A percentile compares a stretch with the other conserved stretches of the same genome.
Conservation (phyloP, 2,329 filamentous ascomycete species). For the Colletotrichum melonis region DNA sequence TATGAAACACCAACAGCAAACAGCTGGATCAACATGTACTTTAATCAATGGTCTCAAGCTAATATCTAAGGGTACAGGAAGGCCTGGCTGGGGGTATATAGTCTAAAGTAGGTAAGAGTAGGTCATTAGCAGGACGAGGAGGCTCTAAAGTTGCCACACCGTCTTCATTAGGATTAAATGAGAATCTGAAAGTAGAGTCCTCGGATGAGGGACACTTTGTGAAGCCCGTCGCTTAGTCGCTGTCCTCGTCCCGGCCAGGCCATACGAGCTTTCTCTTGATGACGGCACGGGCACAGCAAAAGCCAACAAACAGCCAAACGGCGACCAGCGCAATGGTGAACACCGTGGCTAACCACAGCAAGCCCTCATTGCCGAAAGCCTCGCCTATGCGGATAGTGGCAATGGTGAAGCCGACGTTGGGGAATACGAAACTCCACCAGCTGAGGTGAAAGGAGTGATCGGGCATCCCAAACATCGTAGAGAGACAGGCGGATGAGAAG, state of each 20-base stretch:
- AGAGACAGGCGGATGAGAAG: slow-evolving; percentile 61
- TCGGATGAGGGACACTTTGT: too few relatives aligned
- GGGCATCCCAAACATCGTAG: slow-evolving; percentile 51
- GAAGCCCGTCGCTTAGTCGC: background rate
- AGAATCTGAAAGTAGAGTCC: accelerated
- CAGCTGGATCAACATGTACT: background rate
- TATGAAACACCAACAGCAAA: background rate
- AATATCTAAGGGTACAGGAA: background rate
- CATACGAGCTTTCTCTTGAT: slow-evolving; percentile 58
- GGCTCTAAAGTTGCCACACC: background rate
- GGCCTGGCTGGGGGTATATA: background rate
- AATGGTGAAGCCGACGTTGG: slow-evolving; percentile 66
- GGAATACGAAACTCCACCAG: slow-evolving; percentile 74
- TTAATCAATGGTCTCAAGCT: background rate
- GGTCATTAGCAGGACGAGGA: background rate
- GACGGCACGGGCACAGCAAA: slow-evolving; percentile 56
- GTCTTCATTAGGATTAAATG: background rate
- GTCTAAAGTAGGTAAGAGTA: background rate
- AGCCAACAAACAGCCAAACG: slow-evolving; percentile 61
- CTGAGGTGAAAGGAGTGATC: slow-evolving; percentile 51
- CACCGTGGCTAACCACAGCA: slow-evolving; percentile 60
- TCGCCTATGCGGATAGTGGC: slow-evolving; percentile 64
- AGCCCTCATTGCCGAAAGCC: slow-evolving; percentile 56
- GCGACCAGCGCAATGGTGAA: slow-evolving; percentile 61
- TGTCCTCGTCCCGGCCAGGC: slow-evolving; percentile 44